phyloP scores from a whole-genome alignment of 2,329 filamentous ascomycete species.

The Alternaria alternata region DNA sequence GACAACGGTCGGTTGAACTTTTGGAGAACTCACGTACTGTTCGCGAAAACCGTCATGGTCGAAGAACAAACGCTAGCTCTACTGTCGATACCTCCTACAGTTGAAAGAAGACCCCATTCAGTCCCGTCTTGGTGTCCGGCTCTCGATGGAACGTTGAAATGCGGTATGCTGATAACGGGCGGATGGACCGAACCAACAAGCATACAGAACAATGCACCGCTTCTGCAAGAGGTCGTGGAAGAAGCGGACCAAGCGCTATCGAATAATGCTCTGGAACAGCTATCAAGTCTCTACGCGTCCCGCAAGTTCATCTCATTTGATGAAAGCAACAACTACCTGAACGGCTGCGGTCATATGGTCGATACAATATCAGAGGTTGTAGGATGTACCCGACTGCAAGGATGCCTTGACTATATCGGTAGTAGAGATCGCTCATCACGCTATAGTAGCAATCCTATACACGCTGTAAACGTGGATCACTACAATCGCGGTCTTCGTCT shows the following conservation, averaged over 20 bases:
- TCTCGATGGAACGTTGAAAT: neutral
- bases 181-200: accelerated
- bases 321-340: too few relatives aligned
- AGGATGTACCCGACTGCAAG: too few relatives aligned
- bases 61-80: neutral
- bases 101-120: neutral
- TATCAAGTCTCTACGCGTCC: accelerated
- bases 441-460: too few relatives aligned
- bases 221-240: accelerated
- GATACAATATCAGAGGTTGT: too few relatives aligned
- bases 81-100: accelerated
- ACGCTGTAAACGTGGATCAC: too few relatives aligned
- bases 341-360: too few relatives aligned
- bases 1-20: neutral
- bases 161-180: accelerated
- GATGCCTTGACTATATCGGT: too few relatives aligned
- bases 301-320: neutral
- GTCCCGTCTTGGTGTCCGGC: neutral
- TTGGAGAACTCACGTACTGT: neutral
- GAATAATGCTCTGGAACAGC: accelerated
- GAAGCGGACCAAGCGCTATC: neutral
- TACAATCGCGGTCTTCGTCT: too few relatives aligned
- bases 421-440: too few relatives aligned
- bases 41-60: neutral
- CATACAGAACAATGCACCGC: accelerated